Evolutionary conservation across 176 grass and related monocot species (phyloP), one percentile per base, ranked within the genome.

Genomic region (Aegilops longissima): DNA sequence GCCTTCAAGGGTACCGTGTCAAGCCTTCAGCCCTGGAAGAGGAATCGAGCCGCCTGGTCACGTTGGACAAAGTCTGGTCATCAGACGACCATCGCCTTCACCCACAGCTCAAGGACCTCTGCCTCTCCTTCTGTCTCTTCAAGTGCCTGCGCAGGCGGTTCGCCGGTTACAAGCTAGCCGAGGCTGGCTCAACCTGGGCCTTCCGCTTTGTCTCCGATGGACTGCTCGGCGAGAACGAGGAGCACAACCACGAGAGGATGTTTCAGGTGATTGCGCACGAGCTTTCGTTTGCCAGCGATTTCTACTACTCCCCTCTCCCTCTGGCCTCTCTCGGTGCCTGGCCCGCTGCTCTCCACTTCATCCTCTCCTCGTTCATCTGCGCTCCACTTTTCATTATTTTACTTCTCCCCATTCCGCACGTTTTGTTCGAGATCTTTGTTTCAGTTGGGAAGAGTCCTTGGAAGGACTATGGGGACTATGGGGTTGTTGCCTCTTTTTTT

Each of bases 71-170:
- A 44, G 42, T 44, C 42, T 44, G 42, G 42, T 44, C 42, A 44
- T 44, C 42, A 42, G 2, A 3, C 0, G 40, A 42, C 10, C 42
- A 3, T 44, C 42, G 2, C 0, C 18, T 4, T 5, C 16, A 20
- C 20, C 21, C 3, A 21, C 2, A 9, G 21, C 33, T 79, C 33
- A 62, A 47, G 64, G 80, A 68, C 14, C 42, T 68, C 3, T 67
- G 40, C 62, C 78, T 80, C 4, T 66, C 78, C 24, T 80, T 80
- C 23, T 62, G 24, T 1, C 78, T 80, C 11, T 65, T 80, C 78
- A 80, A 80, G 23, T 66, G 61, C 78, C 14, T 66, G n/a, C 78
- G 78, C 61, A 9, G 78, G 24, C 13, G 78, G 38, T 66, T 80
- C 14, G 78, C 78, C 24, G 78, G 78, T 0, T 47, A 45, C 61